Base-by-base conservation (phyloP, 140 eudicot species). In the Oenanthe javanica region DNA sequence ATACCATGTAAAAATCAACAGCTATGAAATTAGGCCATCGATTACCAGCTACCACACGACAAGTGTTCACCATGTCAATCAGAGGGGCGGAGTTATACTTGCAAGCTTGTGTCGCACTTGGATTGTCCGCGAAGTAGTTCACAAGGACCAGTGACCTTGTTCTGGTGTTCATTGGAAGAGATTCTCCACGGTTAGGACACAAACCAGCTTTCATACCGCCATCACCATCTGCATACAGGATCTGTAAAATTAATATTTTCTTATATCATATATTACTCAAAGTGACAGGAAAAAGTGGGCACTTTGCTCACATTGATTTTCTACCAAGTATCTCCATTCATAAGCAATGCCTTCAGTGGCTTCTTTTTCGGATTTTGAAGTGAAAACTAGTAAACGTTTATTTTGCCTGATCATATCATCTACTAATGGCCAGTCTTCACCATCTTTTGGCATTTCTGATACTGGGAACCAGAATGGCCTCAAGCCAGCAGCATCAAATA, bases 11-110 rank as follows among this genome's bases (percentile, higher is more conserved):
- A 77, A 89, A 93, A 84, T 96, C 97, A 46, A 96, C 98, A 54
- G 97, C 93, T 78, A 96, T 89, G 85, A 89, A 96, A 59, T 96
- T 93, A 36, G 99, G 96, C 99, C 99, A 93, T 64, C 97, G 85
- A 67, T 86, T 82, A 23, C 92, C 91, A 38, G 92, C 90, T 66
- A 91, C 84, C 76, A 82, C 86, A 70, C 91, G 89, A 74, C 99
- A 96, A 83, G 96, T 93, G 55, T 82, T 91, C 81, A 91, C 38
- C 97, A 91, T 93, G 84, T 84, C 84, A 14, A 87, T 84, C 66
- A 96, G 82, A 19, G 96, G 97, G 27, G 87, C 96, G 27, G 99
- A 93, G 76, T 96, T 96, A 79, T 93, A 82, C 85, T 88, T 91
- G 96, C 99, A 96, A 75, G 99, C 93, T 82, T 90, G 80, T 42